phyloP scores from a whole-genome alignment of 352 stramenopile species.

The Phytophthora boehmeriae region DNA sequence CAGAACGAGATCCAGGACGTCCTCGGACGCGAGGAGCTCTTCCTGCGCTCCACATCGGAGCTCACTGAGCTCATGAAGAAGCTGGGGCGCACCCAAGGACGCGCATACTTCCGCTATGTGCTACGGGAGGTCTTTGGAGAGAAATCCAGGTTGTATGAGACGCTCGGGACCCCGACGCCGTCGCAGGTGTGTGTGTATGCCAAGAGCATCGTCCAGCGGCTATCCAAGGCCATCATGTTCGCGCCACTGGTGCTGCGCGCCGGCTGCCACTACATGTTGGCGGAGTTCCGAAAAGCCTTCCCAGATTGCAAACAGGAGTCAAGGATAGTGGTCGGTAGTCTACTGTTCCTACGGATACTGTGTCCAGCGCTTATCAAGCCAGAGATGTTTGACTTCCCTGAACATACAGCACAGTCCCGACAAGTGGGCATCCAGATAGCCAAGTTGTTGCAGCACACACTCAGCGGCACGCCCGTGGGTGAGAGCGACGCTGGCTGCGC shows the following conservation, averaged over 20 bases:
- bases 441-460: conserved; percentile 81
- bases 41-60: conserved; percentile 76
- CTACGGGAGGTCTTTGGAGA: conserved; percentile 79
- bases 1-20: conserved; percentile 66
- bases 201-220: conserved; percentile 65
- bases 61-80: conserved; percentile 76
- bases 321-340: conserved; percentile 75
- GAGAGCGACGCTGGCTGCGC: conserved; percentile 52
- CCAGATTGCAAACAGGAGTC: conserved; percentile 60
- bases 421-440: conserved; percentile 72
- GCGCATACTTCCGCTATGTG: conserved; percentile 83
- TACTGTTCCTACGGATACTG: conserved; percentile 79
- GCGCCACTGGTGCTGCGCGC: conserved; percentile 74
- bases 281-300: conserved; percentile 75
- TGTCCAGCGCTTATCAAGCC: conserved; percentile 84
- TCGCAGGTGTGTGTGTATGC: conserved; percentile 59
- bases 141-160: conserved; percentile 57
- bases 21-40: conserved; percentile 74
- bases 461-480: conserved; percentile 60
- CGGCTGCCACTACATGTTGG: conserved; percentile 73
- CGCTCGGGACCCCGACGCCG: conserved; percentile 24
- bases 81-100: conserved; percentile 68
- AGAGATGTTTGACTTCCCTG: conserved; percentile 76
- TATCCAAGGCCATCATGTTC: conserved; percentile 76
- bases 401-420: conserved; percentile 57